Evolutionary conservation across 2,329 filamentous ascomycete species (phyloP).

Genomic region (Hypoxylon sp.): DNA sequence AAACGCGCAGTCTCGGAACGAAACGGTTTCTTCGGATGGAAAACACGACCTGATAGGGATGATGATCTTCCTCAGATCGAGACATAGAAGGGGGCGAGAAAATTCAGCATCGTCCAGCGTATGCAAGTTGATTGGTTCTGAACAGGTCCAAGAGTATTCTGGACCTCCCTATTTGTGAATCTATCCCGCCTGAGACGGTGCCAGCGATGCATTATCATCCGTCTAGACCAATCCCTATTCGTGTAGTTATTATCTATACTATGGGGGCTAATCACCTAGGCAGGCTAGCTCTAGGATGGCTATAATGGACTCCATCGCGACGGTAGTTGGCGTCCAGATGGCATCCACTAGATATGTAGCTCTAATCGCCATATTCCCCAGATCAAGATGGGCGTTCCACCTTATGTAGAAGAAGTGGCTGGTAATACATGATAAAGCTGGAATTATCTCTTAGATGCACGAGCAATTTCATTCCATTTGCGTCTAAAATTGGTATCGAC

Average conservation of each 20-base stretch:
- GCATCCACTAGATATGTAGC: constrained; percentile 1
- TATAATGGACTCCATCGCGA: constrained; percentile 13
- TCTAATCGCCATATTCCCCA: not conserved
- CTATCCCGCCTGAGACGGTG: constrained; percentile 18
- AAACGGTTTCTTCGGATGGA: constrained; percentile 24
- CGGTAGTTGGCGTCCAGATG: constrained; percentile 2
- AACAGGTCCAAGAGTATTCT: constrained; percentile 25
- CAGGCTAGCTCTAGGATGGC: not conserved
- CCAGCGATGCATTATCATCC: constrained; percentile 34
- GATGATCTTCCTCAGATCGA: constrained; percentile 31
- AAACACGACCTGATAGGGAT: constrained; percentile 12
- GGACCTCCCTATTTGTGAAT: constrained; percentile 30
- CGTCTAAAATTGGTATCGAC: constrained; percentile 3
- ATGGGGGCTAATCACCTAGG: constrained; percentile 10
- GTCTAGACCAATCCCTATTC: constrained; percentile 23
- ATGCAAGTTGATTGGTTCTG: constrained; percentile 39
- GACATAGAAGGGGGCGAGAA: constrained; percentile 23
- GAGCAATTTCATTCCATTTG: constrained; percentile 1
- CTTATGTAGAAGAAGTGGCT: constrained; percentile 8
- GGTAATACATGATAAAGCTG: constrained; percentile 6
- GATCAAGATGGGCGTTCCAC: constrained; percentile 3
- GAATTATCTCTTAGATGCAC: constrained; percentile 9
- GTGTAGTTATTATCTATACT: constrained; percentile 15
- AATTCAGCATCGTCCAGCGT: constrained; percentile 31
- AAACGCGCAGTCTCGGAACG: constrained; percentile 22